A percentile compares a stretch with the other conserved stretches of the same genome.
These are phyloP conservation scores for Phytophthora crassamura DNA, from an alignment of 352 stramenopile species.

Conservation along the genomic window DNA sequence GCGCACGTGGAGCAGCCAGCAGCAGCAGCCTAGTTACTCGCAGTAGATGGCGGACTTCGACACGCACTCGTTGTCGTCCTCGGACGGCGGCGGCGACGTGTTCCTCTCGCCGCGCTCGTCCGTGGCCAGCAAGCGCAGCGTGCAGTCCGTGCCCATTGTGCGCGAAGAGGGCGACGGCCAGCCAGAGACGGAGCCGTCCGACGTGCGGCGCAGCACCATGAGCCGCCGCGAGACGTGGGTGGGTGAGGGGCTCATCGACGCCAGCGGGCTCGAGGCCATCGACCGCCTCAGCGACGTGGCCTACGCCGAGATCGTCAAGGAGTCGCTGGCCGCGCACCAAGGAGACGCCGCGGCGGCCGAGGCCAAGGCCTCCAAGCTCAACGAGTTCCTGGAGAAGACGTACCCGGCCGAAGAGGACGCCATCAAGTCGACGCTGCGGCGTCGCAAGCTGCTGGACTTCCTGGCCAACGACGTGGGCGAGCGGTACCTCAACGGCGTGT, in stretches of 20 bases:
- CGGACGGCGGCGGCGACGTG: constrained; percentile 37
- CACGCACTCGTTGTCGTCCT: constrained; percentile 41
- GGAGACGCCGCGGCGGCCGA: constrained; percentile 18
- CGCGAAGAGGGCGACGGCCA: constrained; percentile 17
- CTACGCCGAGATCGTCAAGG: constrained; percentile 41
- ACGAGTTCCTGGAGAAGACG: constrained; percentile 52
- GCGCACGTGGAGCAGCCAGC: constrained; percentile 7
- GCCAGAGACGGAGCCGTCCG: constrained; percentile 28
- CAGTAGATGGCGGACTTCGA: constrained; percentile 38
- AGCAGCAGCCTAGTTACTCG: background rate
- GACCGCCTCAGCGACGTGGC: constrained; percentile 58
- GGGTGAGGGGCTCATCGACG: constrained; percentile 67
- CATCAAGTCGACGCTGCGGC: constrained; percentile 43
- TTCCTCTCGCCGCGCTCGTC: constrained; percentile 40
- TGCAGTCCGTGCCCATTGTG: constrained; percentile 37
- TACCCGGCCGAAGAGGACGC: constrained; percentile 36
- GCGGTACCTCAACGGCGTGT: constrained; percentile 74
- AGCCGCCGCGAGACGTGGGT: constrained; percentile 71
- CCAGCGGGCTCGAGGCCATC: constrained; percentile 55
- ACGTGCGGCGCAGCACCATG: constrained; percentile 30
- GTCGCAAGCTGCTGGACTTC: constrained; percentile 79
- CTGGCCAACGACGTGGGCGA: constrained; percentile 76
- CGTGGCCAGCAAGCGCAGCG: constrained; percentile 36
- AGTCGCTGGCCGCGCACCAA: constrained; percentile 23
- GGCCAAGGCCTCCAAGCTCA: constrained; percentile 45